Evolutionary conservation across 1,139 yeast genomes (phyloP).

Genomic region (Sugiyamaella japonica): DNA sequence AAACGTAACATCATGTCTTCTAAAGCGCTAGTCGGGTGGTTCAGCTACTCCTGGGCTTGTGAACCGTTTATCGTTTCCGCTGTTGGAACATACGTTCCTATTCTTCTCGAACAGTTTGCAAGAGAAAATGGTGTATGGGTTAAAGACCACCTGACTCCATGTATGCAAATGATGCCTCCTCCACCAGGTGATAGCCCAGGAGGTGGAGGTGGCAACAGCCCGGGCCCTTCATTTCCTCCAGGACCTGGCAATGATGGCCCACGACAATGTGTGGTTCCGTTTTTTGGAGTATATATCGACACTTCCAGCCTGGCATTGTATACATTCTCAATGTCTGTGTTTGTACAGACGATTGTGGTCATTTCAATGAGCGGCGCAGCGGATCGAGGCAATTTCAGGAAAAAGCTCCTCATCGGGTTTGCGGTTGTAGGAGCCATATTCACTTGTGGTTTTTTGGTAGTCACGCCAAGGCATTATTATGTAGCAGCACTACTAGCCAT

Average conservation of each 20-base stretch:
- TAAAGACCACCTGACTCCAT: conserved; percentile 51
- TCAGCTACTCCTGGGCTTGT: conserved; percentile 62
- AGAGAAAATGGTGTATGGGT: conserved; percentile 61
- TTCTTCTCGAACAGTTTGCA: conserved; percentile 64
- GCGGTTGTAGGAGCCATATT: conserved; percentile 56
- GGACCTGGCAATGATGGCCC: conserved; percentile 18
- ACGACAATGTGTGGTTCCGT: conserved; percentile 48
- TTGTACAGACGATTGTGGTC: conserved; percentile 63
- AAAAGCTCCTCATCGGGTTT: conserved; percentile 51
- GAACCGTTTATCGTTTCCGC: conserved; percentile 75
- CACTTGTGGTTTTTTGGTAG: conserved; percentile 49
- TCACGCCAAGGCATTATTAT: conserved; percentile 51
- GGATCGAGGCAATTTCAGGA: conserved; percentile 57
- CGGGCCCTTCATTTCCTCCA: conserved; percentile 22
- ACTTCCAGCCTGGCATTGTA: conserved; percentile 69
- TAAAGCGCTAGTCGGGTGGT: conserved; percentile 40
- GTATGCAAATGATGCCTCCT: conserved; percentile 35
- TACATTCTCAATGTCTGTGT: conserved; percentile 63
- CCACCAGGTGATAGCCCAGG: conserved; percentile 33
- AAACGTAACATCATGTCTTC: conserved; percentile 12
- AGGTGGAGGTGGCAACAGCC: conserved; percentile 28
- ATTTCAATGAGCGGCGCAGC: conserved; percentile 68
- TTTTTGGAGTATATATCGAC: conserved; percentile 55
- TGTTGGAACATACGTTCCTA: conserved; percentile 69
- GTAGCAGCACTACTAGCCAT: conserved; percentile 57